A percentile compares a stretch with the other conserved stretches of the same genome.
These are phyloP conservation scores for Anthracocystis walkeri DNA, from an alignment of 1,284 basidiomycete genomes.

Conservation along the genomic window DNA sequence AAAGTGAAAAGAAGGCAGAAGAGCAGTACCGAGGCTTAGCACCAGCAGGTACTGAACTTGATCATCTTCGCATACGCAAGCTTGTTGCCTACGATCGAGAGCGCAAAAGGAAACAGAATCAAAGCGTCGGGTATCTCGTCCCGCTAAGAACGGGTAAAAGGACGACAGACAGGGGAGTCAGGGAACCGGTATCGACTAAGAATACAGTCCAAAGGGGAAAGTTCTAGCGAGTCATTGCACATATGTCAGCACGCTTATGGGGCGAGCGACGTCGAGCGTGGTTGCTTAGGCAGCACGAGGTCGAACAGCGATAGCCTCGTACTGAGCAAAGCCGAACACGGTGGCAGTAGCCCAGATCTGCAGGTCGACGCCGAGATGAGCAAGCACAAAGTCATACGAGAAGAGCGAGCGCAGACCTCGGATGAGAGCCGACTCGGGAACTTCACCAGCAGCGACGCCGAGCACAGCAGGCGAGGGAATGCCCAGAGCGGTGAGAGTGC, in stretches of 20 bases:
- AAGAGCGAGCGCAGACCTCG: constrained; percentile 29
- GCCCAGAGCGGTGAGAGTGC: constrained; percentile 38
- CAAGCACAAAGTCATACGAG: constrained; percentile 51
- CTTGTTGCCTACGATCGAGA: not conserved
- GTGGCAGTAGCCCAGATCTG: constrained; percentile 57
- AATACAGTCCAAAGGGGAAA: constrained; percentile 15
- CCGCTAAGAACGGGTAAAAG: constrained; percentile 4
- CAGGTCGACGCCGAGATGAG: constrained; percentile 43
- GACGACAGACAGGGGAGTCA: not conserved
- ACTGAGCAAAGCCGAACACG: constrained; percentile 50
- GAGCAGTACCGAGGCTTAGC: not conserved
- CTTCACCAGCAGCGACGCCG: constrained; percentile 56
- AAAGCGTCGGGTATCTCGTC: constrained; percentile 37
- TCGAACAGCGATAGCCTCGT: constrained; percentile 50
- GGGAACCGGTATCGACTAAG: constrained; percentile 15
- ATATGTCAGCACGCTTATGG: not conserved
- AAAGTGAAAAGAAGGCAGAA: not conserved
- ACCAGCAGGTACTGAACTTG: not conserved
- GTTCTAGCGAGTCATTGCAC: not conserved
- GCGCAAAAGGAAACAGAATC: not conserved
- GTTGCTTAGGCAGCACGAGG: constrained; percentile 42
- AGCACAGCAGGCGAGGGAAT: constrained; percentile 42
- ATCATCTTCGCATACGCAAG: not conserved
- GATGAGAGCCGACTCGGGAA: constrained; percentile 42
- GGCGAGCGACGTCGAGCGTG: not conserved